Conservation (phyloP, 2,329 filamentous ascomycete genomes). For the Paracoccidioides brasiliensis region DNA sequence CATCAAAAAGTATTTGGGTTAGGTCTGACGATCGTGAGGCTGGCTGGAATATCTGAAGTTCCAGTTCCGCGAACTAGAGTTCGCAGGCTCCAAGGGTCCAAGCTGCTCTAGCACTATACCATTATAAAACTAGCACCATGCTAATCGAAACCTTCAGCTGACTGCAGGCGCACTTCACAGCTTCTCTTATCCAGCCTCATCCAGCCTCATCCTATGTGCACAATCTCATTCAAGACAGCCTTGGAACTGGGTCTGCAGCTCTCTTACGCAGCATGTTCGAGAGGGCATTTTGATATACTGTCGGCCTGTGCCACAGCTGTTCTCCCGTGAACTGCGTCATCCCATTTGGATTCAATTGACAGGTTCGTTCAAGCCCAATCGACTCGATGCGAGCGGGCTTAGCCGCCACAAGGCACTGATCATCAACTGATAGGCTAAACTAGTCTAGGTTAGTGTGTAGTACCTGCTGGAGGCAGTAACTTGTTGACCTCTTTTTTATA, state of each 20-base stretch:
- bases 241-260: background rate
- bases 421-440: background rate
- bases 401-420: constrained; percentile 1
- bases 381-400: background rate
- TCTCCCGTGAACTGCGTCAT: background rate
- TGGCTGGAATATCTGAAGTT: constrained; percentile 1
- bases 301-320: background rate
- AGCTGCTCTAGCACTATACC: background rate
- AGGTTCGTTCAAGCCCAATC: background rate
- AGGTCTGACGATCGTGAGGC: background rate
- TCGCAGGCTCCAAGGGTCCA: background rate
- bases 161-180: background rate
- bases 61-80: background rate
- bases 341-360: background rate
- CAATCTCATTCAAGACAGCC: background rate
- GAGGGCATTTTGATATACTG: background rate
- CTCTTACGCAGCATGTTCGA: background rate
- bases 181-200: background rate
- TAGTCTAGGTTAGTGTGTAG: background rate
- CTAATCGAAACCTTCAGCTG: background rate
- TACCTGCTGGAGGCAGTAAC: background rate
- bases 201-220: background rate
- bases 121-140: background rate
- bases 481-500: background rate
- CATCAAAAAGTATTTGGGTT: too few relatives aligned